These are phyloP conservation scores for Rugonectria rugulosa DNA, from an alignment of 2,329 filamentous ascomycete genomes.

Conservation along the genomic window DNA sequence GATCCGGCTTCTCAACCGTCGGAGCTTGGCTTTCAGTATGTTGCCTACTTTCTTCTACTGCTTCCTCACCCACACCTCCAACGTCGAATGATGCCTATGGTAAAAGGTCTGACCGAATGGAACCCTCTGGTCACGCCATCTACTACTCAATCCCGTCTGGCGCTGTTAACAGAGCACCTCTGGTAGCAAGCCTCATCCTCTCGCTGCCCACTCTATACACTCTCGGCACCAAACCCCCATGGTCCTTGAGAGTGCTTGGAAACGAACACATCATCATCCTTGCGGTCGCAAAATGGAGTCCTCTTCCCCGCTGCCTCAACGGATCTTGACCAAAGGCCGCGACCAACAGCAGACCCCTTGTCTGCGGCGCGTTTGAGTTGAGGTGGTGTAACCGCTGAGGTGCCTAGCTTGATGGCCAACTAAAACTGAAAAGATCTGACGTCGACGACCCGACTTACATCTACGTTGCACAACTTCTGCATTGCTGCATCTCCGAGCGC, in stretches of 20 bases:
- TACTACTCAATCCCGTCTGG: conserved; percentile 23
- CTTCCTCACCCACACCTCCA: conserved; percentile 2
- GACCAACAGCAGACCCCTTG: conserved; percentile 53
- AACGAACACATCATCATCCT: conserved; percentile 25
- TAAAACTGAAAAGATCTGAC: conserved; percentile 82
- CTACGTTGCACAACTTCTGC: too few relatives aligned
- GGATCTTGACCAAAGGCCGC: conserved; percentile 66
- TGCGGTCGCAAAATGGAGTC: conserved; percentile 62
- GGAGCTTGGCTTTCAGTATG: conserved; percentile 27
- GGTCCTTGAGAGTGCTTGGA: conserved; percentile 27
- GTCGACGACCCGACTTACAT: conserved; percentile 24
- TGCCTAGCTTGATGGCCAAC: conserved; percentile 58
- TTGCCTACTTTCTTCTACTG: not conserved
- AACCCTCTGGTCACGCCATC: conserved; percentile 55
- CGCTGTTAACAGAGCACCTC: conserved; percentile 15
- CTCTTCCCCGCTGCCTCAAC: conserved; percentile 52
- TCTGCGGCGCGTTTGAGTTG: conserved; percentile 23
- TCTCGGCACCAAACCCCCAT: conserved; percentile 23
- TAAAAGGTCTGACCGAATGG: conserved; percentile 70
- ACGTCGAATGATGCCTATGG: conserved; percentile 63
- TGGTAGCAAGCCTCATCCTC: conserved; percentile 22
- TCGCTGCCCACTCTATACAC: conserved; percentile 13
- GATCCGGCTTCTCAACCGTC: too few relatives aligned
- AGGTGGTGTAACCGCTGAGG: conserved; percentile 57
- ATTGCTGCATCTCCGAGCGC: too few relatives aligned